Percentiles rank a stretch among this genome's conserved stretches.
Evolutionary conservation across 352 stramenopile species (phyloP).

Genomic region (Phytophthora sp.): DNA sequence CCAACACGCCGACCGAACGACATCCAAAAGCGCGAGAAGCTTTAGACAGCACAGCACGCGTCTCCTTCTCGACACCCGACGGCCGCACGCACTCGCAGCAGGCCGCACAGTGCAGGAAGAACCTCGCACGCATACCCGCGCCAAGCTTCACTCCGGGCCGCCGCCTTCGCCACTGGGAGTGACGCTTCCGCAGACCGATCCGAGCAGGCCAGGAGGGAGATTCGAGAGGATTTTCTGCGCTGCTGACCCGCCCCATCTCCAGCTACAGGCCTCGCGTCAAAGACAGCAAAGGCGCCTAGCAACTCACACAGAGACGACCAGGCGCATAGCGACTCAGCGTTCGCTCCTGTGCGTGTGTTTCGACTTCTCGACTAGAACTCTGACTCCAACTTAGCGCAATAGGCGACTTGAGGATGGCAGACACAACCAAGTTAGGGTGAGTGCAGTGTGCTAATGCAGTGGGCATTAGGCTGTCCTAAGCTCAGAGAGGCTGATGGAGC

Average conservation of each 20-base stretch:
- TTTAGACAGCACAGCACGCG: constrained; percentile 33
- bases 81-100: constrained; percentile 18
- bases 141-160: background rate
- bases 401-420: constrained; percentile 46
- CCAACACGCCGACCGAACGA: constrained; percentile 44
- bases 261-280: constrained; percentile 5
- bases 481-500: background rate
- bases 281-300: constrained; percentile 1
- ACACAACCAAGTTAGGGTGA: constrained; percentile 55
- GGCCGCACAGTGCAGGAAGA: constrained; percentile 7
- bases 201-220: constrained; percentile 7
- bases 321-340: background rate
- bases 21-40: constrained; percentile 43
- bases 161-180: background rate
- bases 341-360: background rate
- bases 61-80: constrained; percentile 21
- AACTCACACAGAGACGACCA: constrained; percentile 3
- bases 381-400: constrained; percentile 34
- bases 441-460: constrained; percentile 4
- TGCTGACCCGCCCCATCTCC: constrained; percentile 16
- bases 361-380: constrained; percentile 11
- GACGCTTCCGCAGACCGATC: background rate
- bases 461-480: background rate
- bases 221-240: constrained; percentile 28
- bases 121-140: background rate